Percentiles rank a stretch among this genome's conserved stretches.
Conservation (phyloP, 768 basidiomycete genomes). For the Favolaschia claudopus region DNA sequence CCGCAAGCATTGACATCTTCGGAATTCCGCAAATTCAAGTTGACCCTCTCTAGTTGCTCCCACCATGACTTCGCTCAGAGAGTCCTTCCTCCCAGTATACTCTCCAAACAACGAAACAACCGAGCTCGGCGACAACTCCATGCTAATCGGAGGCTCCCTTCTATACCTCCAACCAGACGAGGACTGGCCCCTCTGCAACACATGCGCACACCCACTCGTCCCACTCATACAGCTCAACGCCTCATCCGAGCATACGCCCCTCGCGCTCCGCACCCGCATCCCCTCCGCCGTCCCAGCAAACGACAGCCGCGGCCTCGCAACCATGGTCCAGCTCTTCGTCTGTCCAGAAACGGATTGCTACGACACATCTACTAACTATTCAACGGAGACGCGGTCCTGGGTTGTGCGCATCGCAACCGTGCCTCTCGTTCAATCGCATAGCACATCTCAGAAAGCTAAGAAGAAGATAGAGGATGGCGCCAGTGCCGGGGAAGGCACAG, state of each 20-base stretch:
- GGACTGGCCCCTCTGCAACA: constrained; percentile 19
- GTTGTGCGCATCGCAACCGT: constrained; percentile 21
- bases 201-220: constrained; percentile 16
- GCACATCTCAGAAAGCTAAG: background rate
- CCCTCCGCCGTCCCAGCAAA: background rate
- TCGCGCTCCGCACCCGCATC: background rate
- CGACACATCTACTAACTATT: constrained; percentile 1
- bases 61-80: background rate
- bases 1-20: too few relatives aligned
- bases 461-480: too few relatives aligned
- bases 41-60: too few relatives aligned
- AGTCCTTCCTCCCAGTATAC: constrained; percentile 8
- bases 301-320: background rate
- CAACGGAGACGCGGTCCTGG: constrained; percentile 22
- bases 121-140: background rate
- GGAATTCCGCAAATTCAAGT: too few relatives aligned
- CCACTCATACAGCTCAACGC: constrained; percentile 21
- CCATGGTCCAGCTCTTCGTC: constrained; percentile 24
- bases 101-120: background rate
- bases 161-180: constrained; percentile 3
- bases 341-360: constrained; percentile 17
- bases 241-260: constrained; percentile 13
- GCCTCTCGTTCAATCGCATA: background rate
- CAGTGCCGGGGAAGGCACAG: background rate
- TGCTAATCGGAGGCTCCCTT: constrained; percentile 9